Percentiles rank a stretch among this genome's conserved stretches.
Evolutionary conservation across 257 asterid genomes (phyloP).

Genomic region (Penstemon newberryi): DNA sequence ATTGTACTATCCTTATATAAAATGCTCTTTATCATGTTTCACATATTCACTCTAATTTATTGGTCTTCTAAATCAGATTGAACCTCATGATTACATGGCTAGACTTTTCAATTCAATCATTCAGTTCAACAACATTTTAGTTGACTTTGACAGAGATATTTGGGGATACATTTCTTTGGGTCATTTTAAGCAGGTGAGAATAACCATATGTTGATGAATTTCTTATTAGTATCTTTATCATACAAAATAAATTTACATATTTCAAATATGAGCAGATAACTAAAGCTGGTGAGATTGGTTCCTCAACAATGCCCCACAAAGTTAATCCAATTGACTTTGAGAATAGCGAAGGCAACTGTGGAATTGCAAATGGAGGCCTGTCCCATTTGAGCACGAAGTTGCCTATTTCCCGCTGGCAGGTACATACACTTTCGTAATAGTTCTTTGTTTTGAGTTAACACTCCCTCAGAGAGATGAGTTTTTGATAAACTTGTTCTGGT

Average conservation of each 20-base stretch:
- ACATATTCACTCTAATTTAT: slow-evolving; percentile 8
- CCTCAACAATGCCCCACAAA: slow-evolving; percentile 96
- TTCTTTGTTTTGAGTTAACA: slow-evolving; percentile 36
- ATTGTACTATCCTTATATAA: background rate
- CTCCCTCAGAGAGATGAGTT: background rate
- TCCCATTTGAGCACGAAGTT: slow-evolving; percentile 71
- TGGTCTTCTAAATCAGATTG: slow-evolving; percentile 56
- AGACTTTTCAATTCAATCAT: slow-evolving; percentile 64
- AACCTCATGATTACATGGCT: slow-evolving; percentile 90
- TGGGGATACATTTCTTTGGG: slow-evolving; percentile 92
- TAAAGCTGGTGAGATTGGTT: slow-evolving; percentile 87
- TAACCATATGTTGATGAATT: background rate
- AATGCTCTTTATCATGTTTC: no score
- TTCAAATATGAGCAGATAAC: slow-evolving; percentile 54
- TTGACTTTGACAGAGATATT: slow-evolving; percentile 71
- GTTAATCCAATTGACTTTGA: slow-evolving; percentile 93
- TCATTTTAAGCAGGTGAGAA: slow-evolving; percentile 75
- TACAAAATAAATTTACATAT: slow-evolving; percentile 7
- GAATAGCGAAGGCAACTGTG: slow-evolving; percentile 86
- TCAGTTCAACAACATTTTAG: slow-evolving; percentile 76
- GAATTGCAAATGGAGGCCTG: slow-evolving; percentile 67
- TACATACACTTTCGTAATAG: slow-evolving; percentile 17
- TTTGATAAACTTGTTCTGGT: slow-evolving; percentile 16
- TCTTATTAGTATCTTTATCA: slow-evolving; percentile 3
- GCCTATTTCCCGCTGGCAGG: slow-evolving; percentile 95